Percentiles rank a stretch among this genome's conserved stretches.
phyloP scores from a whole-genome alignment of 2,329 filamentous ascomycete species.

The Epichloe bromicola region DNA sequence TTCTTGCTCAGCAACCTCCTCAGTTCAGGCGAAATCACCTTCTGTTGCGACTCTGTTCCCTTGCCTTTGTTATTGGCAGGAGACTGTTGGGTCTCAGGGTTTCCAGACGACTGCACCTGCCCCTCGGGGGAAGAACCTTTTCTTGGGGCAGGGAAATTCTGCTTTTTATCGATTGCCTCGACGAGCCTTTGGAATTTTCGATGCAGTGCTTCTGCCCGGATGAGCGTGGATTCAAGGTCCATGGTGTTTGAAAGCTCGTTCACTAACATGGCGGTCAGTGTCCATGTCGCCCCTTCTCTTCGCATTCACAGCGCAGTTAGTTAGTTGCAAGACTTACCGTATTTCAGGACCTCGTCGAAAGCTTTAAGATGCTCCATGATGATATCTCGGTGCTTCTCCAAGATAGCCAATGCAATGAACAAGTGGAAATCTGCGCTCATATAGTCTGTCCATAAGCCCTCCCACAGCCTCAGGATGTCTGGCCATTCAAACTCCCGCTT shows the following conservation, averaged over 20 bases:
- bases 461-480: conserved; percentile 82
- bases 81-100: conserved; percentile 1
- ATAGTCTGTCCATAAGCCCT: conserved; percentile 88
- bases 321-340: conserved; percentile 44
- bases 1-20: conserved; percentile 37
- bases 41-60: conserved; percentile 20
- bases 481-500: conserved; percentile 92
- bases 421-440: conserved; percentile 82
- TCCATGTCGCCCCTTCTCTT: background rate
- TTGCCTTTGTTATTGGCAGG: conserved; percentile 21
- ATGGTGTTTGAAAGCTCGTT: conserved; percentile 93
- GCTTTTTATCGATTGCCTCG: conserved; percentile 83
- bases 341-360: conserved; percentile 96
- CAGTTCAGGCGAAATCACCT: conserved; percentile 44
- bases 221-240: conserved; percentile 73
- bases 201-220: conserved; percentile 81
- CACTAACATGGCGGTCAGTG: conserved; percentile 37
- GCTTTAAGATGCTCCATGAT: conserved; percentile 90
- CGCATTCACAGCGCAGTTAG: no score
- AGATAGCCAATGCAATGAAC: conserved; percentile 83
- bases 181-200: conserved; percentile 77
- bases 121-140: conserved; percentile 7
- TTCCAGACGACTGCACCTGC: conserved; percentile 1
- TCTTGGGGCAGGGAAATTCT: conserved; percentile 57
- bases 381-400: conserved; percentile 91